Base-by-base conservation (phyloP, 345 rosid species). In the Laguncularia racemosa region DNA sequence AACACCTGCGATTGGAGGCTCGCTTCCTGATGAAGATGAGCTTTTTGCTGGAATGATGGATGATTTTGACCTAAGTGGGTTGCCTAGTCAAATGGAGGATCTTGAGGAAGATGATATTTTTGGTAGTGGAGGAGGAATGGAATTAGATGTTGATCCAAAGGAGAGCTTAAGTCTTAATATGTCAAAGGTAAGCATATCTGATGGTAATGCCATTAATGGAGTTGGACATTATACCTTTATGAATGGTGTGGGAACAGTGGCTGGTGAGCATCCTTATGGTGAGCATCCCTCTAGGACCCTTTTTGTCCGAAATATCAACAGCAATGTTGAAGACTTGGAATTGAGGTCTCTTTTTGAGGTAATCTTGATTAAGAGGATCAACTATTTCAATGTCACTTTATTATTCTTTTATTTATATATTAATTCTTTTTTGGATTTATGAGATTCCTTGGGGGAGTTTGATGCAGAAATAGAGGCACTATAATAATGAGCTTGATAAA, bases 201-300 rank as follows among this genome's bases (percentile, higher is more conserved):
- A 77, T 47, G 79, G 74, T 21, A 53, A 72, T 67, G 57, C 73
- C 56, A 69, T 80, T 53, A 85, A 84, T 66, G 85, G 83, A 20
- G 59, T 81, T 57, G 66, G 75, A 45, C 84, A 58, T 46, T 76
- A 66, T 60, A 60, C 78, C 50, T 70, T 79, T 40, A 49, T 89
- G 14, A 91, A 81, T 76, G 88, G 84, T 50, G 67, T 71, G 53
- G 95, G 85, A 54, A 72, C 88, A 13, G 84, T 88, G 69, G 87
- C 88, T 50, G 92, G 95, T 53, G 98, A 91, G 51, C 96, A 91
- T 72, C 98, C 98, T 6, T 82, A 79, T 44, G 98, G 98, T 23
- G 98, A 91, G 71, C 96, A 88, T 66, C 98, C 96, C 71, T 91
- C 98, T 46, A 81, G 98, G 74, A 91, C 98, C 16, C 65, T 91